Evolutionary conservation across 192 early-diverging fungal species (phyloP), one percentile per base, ranked within the genome.

Genomic region (Chytriomyces sp.): DNA sequence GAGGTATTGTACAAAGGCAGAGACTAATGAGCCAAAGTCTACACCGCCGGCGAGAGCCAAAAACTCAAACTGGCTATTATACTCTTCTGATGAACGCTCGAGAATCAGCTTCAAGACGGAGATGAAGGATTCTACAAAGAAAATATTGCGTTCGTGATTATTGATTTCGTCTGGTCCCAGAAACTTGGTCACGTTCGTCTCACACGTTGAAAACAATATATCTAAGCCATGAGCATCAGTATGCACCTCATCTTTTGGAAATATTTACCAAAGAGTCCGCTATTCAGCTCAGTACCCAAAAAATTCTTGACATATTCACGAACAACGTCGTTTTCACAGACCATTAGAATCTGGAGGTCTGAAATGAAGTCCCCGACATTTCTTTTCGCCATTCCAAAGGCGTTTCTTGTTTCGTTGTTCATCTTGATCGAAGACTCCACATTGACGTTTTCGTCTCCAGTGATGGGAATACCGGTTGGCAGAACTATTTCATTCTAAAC

Each of bases 251-350:
- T n/a, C 44, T 22, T n/a, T 22, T 49, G 44, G 17, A 49, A 49
- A 22, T n/a, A 2, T n/a, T 49, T 41, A 80, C 76, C 85, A 57
- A 92, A 93, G 7, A 94, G 60, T 3, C 83, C 78, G 17, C 85
- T 84, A 4, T 82, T 80, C 17, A 95, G 78, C 49, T 94, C 93
- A 19, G 76, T 77, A 17, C 92, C 93, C n/a, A 95, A 75, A n/a
- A 90, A 86, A 36, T 94, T 91, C 64, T 90, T 91, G 10, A 86
- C 90, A 41, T 79, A 83, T 76, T 93, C 93, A 14, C 93, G 82
- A 19, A 94, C 84, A 58, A 88, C 76, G 4, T 89, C 82, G 49
- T 90, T 88, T 58, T 95, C 92, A n/a, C 81, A 88, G 2, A 89
- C 81, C 28, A 93, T 67, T 25, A 94, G 80, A 31, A 89, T 85